Evolutionary conservation across 805 yeast species (phyloP).

Genomic region (Yarrowia sp.): DNA sequence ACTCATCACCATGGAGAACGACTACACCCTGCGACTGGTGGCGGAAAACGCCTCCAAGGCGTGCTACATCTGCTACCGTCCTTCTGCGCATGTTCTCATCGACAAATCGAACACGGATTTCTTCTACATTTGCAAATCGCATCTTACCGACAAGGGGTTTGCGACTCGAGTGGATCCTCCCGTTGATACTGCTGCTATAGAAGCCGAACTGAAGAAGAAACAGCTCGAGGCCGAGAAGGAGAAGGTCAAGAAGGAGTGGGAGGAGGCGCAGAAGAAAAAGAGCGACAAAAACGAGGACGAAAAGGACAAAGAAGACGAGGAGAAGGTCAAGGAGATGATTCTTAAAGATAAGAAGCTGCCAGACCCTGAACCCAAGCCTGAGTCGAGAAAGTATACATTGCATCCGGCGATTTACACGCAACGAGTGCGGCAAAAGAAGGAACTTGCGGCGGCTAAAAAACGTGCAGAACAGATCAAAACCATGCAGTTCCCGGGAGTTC

Average conservation of each 20-base stretch:
- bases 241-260: conserved; percentile 49
- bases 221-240: conserved; percentile 49
- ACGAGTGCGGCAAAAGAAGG: conserved; percentile 29
- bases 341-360: conserved; percentile 34
- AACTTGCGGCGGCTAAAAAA: conserved; percentile 18
- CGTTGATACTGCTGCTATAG: conserved; percentile 39
- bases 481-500: conserved; percentile 40
- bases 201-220: conserved; percentile 45
- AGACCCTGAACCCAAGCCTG: conserved; percentile 10
- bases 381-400: conserved; percentile 18
- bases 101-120: conserved; percentile 54
- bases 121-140: conserved; percentile 61
- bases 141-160: conserved; percentile 58
- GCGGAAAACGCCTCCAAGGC: conserved; percentile 56
- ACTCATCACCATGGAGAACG: conserved; percentile 47
- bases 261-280: conserved; percentile 42
- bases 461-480: conserved; percentile 39
- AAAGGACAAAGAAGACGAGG: conserved; percentile 39
- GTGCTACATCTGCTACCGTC: conserved; percentile 62
- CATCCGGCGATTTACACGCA: conserved; percentile 32
- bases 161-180: conserved; percentile 55
- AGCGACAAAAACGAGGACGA: conserved; percentile 40
- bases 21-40: conserved; percentile 57
- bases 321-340: conserved; percentile 42
- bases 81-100: conserved; percentile 58